Conservation (phyloP, 768 basidiomycete species). For the Russula sp. region DNA sequence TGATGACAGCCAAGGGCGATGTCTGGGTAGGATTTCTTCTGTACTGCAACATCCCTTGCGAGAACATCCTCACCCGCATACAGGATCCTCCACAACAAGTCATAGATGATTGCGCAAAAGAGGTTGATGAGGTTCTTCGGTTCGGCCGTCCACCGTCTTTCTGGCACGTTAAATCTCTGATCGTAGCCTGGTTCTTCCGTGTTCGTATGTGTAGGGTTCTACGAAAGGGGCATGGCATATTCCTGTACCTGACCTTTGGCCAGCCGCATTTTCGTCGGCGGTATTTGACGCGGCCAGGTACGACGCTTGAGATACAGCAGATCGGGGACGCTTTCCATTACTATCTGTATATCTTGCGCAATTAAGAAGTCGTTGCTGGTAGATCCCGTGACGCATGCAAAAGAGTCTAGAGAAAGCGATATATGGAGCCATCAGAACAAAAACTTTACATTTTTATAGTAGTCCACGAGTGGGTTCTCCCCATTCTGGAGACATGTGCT, state of each 20-base stretch:
- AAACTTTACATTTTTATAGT: slow-evolving; percentile 92
- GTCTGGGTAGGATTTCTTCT: slow-evolving; percentile 58
- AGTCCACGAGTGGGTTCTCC: slow-evolving; percentile 85
- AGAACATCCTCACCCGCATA: slow-evolving; percentile 8
- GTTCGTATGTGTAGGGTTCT: slow-evolving; percentile 50
- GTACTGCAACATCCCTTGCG: not conserved
- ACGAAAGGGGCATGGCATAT: slow-evolving; percentile 52
- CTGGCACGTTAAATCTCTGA: not conserved
- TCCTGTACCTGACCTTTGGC: slow-evolving; percentile 83
- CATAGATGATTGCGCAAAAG: slow-evolving; percentile 65
- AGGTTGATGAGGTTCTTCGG: slow-evolving; percentile 76
- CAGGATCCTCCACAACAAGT: slow-evolving; percentile 75
- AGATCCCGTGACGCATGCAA: not conserved
- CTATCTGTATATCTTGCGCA: slow-evolving; percentile 68
- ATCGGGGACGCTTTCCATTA: slow-evolving; percentile 84
- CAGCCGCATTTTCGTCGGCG: slow-evolving; percentile 84
- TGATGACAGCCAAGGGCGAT: slow-evolving; percentile 80
- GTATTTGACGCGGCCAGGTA: slow-evolving; percentile 55
- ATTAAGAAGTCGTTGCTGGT: not conserved
- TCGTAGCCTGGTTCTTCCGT: not conserved
- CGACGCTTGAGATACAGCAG: slow-evolving; percentile 62
- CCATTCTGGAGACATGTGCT: slow-evolving; percentile 73
- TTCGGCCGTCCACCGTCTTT: slow-evolving; percentile 34
- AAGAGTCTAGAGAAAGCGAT: not conserved
- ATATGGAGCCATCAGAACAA: slow-evolving; percentile 56